Conservation (phyloP, 2,329 filamentous ascomycete genomes). For the Xenosphaeropsis pyriputrescens region DNA sequence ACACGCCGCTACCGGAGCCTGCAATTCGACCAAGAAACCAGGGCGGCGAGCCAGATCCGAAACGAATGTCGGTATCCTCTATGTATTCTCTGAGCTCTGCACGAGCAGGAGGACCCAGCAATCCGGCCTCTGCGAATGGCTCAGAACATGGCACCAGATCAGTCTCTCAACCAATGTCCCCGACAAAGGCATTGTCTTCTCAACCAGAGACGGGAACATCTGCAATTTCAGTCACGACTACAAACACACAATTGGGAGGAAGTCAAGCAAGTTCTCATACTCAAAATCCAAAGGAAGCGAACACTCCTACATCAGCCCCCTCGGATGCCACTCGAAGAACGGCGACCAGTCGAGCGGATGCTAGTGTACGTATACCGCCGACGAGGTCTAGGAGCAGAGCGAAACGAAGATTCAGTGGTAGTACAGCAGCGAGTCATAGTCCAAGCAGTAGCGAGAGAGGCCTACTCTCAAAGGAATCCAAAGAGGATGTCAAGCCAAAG, state of each 20-base stretch:
- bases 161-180: constrained; percentile 9
- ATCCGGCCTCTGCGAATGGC: constrained; percentile 34
- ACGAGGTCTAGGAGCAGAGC: constrained; percentile 51
- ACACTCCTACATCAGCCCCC: constrained; percentile 13
- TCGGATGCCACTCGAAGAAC: constrained; percentile 17
- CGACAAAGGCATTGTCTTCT: constrained; percentile 8
- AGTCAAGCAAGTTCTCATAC: constrained; percentile 31
- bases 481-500: constrained; percentile 40
- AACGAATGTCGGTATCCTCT: constrained; percentile 60
- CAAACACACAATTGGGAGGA: constrained; percentile 24
- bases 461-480: constrained; percentile 33
- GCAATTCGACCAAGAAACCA: constrained; percentile 30
- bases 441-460: constrained; percentile 62
- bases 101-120: constrained; percentile 28
- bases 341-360: constrained; percentile 15
- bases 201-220: constrained; percentile 36
- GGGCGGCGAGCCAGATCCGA: constrained; percentile 35
- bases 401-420: constrained; percentile 67
- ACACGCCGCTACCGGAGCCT: constrained; percentile 28
- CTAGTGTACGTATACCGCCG: constrained; percentile 23
- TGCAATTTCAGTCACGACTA: constrained; percentile 37
- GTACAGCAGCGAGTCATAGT: constrained; percentile 67
- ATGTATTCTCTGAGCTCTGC: constrained; percentile 55
- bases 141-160: constrained; percentile 26
- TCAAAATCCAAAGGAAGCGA: constrained; percentile 21